Conservation (phyloP, 306 rosid species). For the Quercus mongolica region DNA sequence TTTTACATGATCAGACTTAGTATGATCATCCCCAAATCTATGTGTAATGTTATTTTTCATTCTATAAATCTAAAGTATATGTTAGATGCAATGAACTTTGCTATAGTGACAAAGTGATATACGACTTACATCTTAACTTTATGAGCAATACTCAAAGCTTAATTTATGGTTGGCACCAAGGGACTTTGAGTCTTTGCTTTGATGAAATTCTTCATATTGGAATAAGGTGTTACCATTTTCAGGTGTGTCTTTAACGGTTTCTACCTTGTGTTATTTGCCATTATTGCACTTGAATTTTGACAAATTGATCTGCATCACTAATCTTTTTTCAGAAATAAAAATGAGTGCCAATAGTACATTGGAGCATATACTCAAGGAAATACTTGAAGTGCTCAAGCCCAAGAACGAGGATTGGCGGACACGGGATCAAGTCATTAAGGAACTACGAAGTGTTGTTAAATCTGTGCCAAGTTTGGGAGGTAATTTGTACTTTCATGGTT, state of each 20-base stretch:
- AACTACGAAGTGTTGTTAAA: too few species aligned
- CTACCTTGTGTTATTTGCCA: conserved; percentile 16
- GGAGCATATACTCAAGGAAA: conserved; percentile 43
- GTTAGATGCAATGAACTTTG: background rate
- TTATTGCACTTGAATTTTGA: conserved; percentile 5
- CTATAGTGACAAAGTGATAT: background rate
- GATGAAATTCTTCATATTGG: background rate
- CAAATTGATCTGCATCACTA: background rate
- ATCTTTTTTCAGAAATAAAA: conserved; percentile 15
- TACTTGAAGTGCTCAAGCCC: too few species aligned
- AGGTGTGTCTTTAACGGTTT: conserved; percentile 8
- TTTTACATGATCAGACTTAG: background rate
- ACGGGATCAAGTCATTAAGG: too few species aligned
- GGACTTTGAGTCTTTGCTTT: background rate
- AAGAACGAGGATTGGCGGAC: too few species aligned
- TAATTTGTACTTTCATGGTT: too few species aligned
- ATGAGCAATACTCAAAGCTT: background rate
- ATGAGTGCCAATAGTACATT: conserved; percentile 40
- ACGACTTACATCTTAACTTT: background rate
- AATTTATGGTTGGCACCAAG: background rate
- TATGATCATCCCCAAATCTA: background rate
- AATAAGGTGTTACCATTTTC: too few species aligned
- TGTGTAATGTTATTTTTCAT: background rate
- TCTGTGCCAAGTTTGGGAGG: too few species aligned
- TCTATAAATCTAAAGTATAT: background rate